These are phyloP conservation scores for Nicotiana knightiana DNA, from an alignment of 257 asterid genomes.

Conservation along the genomic window DNA sequence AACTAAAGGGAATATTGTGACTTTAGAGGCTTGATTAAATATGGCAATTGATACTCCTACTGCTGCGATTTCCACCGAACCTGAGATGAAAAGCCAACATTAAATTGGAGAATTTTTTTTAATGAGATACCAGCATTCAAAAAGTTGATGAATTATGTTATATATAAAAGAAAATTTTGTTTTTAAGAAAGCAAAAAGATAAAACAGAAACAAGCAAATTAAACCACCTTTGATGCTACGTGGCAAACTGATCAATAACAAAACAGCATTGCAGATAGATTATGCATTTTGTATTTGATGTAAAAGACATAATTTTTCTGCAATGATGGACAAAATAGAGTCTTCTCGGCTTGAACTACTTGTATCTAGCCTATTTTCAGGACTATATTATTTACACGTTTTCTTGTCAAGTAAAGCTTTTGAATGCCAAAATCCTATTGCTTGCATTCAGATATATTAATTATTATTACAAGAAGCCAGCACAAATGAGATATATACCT, in stretches of 20 bases:
- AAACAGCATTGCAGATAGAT: not conserved
- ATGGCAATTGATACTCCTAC: conserved; percentile 90
- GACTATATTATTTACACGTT: not conserved
- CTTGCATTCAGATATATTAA: not conserved
- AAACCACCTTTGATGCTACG: not conserved
- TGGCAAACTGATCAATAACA: not conserved
- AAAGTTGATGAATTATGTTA: not conserved
- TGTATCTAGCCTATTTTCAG: not conserved
- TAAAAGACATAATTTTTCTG: not conserved
- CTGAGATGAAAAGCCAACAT: conserved; percentile 19
- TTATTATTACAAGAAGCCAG: not conserved
- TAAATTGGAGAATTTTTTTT: not conserved
- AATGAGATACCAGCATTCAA: not conserved
- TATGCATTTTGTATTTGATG: not conserved
- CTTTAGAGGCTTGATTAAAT: conserved; percentile 80
- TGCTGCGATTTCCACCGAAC: conserved; percentile 81
- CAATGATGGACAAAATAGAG: not conserved
- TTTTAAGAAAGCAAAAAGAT: no score
- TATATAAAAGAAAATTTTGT: not conserved
- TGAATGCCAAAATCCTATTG: not conserved
- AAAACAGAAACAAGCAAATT: no score
- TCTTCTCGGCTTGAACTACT: not conserved
- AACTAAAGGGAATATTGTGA: conserved; percentile 89
- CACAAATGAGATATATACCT: conserved; percentile 30
- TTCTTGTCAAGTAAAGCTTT: not conserved